A percentile compares a stretch with the other conserved stretches of the same genome.
Evolutionary conservation across 768 basidiomycete genomes (phyloP).

Genomic region (Jaapia argillacea): DNA sequence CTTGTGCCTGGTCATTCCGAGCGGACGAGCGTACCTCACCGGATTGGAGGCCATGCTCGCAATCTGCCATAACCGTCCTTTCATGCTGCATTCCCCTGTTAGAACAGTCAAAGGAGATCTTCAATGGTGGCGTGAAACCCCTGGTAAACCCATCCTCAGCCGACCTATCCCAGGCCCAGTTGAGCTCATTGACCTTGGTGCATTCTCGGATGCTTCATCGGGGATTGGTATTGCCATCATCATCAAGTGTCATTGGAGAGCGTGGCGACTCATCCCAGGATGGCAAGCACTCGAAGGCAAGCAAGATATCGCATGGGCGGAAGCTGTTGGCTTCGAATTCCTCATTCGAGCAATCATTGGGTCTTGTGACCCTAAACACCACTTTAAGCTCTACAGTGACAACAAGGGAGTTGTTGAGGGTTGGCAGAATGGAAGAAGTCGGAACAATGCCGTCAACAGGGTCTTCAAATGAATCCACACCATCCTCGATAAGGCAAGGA

Average conservation of each 20-base stretch:
- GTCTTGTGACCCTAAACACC: not conserved
- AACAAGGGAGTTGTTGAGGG: constrained; percentile 27
- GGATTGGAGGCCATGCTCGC: constrained; percentile 19
- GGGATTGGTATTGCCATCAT: constrained; percentile 10
- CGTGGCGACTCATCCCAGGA: constrained; percentile 8
- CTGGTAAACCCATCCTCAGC: constrained; percentile 8
- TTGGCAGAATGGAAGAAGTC: constrained; percentile 21
- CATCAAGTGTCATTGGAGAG: constrained; percentile 14
- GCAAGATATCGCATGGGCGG: constrained; percentile 13
- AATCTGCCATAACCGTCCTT: constrained; percentile 18
- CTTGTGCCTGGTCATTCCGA: constrained; percentile 15
- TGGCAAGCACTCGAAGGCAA: constrained; percentile 6
- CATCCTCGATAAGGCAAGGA: too few species aligned
- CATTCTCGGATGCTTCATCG: constrained; percentile 13
- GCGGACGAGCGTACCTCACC: constrained; percentile 30
- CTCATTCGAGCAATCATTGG: not conserved
- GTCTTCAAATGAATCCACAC: constrained; percentile 1
- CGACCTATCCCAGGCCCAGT: too few species aligned
- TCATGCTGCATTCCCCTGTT: constrained; percentile 16
- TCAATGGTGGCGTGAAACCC: constrained; percentile 22
- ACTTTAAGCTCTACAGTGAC: constrained; percentile 6
- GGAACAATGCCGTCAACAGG: constrained; percentile 1
- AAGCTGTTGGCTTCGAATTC: constrained; percentile 11
- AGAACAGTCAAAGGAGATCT: constrained; percentile 14
- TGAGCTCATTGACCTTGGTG: not conserved